Evolutionary conservation across 768 basidiomycete species (phyloP).

Genomic region (Dendrothele bispora): DNA sequence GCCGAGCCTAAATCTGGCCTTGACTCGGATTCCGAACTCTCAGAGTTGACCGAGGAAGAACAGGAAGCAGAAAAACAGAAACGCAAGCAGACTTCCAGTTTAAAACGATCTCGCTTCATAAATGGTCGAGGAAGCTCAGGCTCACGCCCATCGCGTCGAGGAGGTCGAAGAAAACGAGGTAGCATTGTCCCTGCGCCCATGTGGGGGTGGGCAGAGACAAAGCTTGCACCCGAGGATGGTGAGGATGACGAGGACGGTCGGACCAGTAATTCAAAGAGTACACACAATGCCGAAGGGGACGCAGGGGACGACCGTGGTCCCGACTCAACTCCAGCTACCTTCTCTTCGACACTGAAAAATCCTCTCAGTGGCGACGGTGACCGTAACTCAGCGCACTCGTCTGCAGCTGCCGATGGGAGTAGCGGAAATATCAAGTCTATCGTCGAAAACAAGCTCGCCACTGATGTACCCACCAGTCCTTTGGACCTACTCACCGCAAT

Average conservation of each 20-base stretch:
- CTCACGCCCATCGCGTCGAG: slow-evolving; percentile 12
- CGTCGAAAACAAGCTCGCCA: not conserved
- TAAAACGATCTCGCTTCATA: not conserved
- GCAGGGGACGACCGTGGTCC: slow-evolving; percentile 21
- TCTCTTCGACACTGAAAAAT: too few relatives aligned
- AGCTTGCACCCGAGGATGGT: slow-evolving; percentile 31
- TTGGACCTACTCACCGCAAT: slow-evolving; percentile 3
- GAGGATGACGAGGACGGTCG: slow-evolving; percentile 46
- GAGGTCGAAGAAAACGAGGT: slow-evolving; percentile 52
- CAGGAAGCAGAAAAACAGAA: slow-evolving; percentile 46
- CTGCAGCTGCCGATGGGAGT: slow-evolving; percentile 14
- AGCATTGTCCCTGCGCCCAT: slow-evolving; percentile 77
- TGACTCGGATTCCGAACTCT: slow-evolving; percentile 74
- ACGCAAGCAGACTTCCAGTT: slow-evolving; percentile 13
- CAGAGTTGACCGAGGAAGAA: slow-evolving; percentile 83
- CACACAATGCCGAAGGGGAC: slow-evolving; percentile 12
- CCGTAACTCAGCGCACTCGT: slow-evolving; percentile 11
- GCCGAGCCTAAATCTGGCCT: slow-evolving; percentile 32
- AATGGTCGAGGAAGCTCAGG: slow-evolving; percentile 5
- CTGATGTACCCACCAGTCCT: slow-evolving; percentile 3
- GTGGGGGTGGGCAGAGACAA: slow-evolving; percentile 82
- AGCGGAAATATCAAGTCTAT: slow-evolving; percentile 22
- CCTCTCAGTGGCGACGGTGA: slow-evolving; percentile 15
- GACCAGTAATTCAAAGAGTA: too few relatives aligned
- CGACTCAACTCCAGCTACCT: not conserved